Base-by-base conservation (phyloP, 768 basidiomycete genomes). In the Calocera viscosa region DNA sequence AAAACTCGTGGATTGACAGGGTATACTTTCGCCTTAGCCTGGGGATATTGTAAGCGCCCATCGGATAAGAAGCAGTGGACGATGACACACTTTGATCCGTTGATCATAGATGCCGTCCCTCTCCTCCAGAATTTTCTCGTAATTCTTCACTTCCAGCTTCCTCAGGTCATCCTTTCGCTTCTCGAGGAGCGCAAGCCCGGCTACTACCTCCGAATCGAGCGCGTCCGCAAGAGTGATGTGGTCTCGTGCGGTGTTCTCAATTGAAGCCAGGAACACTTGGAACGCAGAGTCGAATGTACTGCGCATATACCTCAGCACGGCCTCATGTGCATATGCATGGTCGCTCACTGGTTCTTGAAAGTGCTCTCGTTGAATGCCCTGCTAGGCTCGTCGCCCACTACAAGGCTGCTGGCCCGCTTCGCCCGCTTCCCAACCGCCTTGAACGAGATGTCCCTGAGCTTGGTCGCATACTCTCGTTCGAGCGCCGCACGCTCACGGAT, bases 231-330 rank as follows among this genome's bases (percentile, higher is more conserved):
- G 78, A 69, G 78, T 81, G 65, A 83, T 72, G 73, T 91, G 91
- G 71, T 87, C 88, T 69, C 88, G 86, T 1, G 88, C 85, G 19
- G 83, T 77, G 65, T 80, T 79, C 28, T 78, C 77, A 70, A 88
- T 78, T 0, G 87, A 86, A 1, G 80, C 73, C 60, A 91, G 83
- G 60, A 91, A 80, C 73, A 83, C 82, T 40, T 83, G 79, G 72
- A 88, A 90, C 0, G 88, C 88, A n/a, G 77, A 75, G 71, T 86
- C 80, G n/a, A 92, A 73, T 1, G 91, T 87, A 75, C 91, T 93
- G 69, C 53, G 60, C 63, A 64, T 64, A 66, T 19, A 63, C 26
- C 38, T 39, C 24, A 63, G 19, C 41, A 35, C 49, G 24, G 26
- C 33, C 63, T 8, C 65, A 65, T 70, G 47, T 24, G 64, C n/a